Base-by-base conservation (phyloP, 495 filamentous ascomycete species). In the Aspergillus incahuasiensis region DNA sequence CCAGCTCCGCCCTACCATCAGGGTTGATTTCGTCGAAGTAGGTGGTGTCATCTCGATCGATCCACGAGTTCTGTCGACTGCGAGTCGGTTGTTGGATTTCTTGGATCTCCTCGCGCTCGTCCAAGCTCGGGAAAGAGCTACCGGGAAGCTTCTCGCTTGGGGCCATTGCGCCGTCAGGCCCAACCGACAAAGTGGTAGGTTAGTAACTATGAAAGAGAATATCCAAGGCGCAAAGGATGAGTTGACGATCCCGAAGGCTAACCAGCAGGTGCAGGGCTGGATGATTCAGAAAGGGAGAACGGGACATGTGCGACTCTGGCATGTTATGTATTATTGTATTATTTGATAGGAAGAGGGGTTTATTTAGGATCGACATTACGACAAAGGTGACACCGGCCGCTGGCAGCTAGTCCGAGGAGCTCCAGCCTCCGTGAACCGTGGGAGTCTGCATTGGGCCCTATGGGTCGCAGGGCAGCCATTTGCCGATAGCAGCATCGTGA, bases 11-110 rank as follows among this genome's bases (percentile, higher is more conserved):
- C 18, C 61, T 68, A 43, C 70, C 68, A 44, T 68, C 71, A 1
- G 66, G 64, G 13, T 66, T 61, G 22, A 76, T 71, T 8, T 67
- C 65, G 47, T 74, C 71, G 22, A 74, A 73, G 2, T 65, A 48
- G 4, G 55, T 38, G 40, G 55, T 64, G 19, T 70, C 57, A 24
- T 62, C 48, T 18, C 55, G 57, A 11, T 68, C 55, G 30, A 53
- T 47, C 32, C 58, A 58, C 13, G 61, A 58, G 1, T 58, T 38
- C 24, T 59, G 57, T 30, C 61, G 64, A 19, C 55, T 54, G 42
- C 52, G 61, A 21, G 50, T 54, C 24, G 50, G 63, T 21, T 52
- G 53, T 25, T 52, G 62, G 11, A 48, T 49, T 13, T 43, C 55
- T 4, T 52, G 35, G 9, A 62, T 56, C 25, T 49, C 48, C 28